Evolutionary conservation across 495 filamentous ascomycete species (phyloP).

Genomic region (Symbiotaphrina buchneri): DNA sequence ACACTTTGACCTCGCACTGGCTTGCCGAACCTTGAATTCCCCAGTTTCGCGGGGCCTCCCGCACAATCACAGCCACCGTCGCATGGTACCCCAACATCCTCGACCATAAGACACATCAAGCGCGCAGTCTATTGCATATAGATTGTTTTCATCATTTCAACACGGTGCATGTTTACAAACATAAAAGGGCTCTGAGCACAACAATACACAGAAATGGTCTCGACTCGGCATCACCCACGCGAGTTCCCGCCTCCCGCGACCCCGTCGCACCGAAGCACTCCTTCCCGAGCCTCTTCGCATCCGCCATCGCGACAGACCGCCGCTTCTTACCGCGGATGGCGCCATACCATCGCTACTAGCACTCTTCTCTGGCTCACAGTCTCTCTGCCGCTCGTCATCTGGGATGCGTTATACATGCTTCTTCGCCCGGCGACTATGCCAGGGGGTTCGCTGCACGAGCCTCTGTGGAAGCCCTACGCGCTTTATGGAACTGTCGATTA

Average conservation of each 20-base stretch:
- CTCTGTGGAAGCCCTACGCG: conserved; percentile 58
- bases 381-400: conserved; percentile 61
- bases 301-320: neutral
- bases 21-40: too few relatives aligned
- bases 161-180: too few relatives aligned
- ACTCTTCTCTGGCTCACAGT: conserved; percentile 53
- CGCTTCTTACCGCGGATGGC: conserved; percentile 17
- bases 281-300: neutral
- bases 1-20: too few relatives aligned
- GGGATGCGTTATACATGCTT: conserved; percentile 68
- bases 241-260: neutral
- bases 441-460: conserved; percentile 49
- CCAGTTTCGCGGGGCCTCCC: too few relatives aligned
- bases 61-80: too few relatives aligned
- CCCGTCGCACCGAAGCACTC: neutral
- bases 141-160: too few relatives aligned
- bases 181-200: too few relatives aligned
- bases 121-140: too few relatives aligned
- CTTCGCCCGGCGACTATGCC: conserved; percentile 70
- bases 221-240: neutral
- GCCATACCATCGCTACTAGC: conserved; percentile 41
- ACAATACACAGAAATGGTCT: too few relatives aligned
- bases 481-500: conserved; percentile 66
- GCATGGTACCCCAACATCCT: too few relatives aligned
- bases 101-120: too few relatives aligned